These are phyloP conservation scores for Daldinia sp. DNA, from an alignment of 2,329 filamentous ascomycete genomes.

Conservation along the genomic window DNA sequence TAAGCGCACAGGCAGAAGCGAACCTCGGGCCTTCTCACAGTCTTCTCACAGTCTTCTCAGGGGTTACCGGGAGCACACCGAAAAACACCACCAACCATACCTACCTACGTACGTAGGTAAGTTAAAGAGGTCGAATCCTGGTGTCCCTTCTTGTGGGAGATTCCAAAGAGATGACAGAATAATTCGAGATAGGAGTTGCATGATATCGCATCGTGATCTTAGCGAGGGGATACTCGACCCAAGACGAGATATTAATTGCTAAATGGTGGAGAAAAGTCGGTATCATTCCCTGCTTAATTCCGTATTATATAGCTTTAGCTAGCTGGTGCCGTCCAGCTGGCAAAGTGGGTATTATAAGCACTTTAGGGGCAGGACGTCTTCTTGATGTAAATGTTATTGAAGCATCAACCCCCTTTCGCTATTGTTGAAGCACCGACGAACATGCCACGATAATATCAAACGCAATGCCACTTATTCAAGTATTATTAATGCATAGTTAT, in stretches of 20 bases:
- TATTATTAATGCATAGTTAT: neutral
- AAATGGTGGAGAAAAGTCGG: neutral
- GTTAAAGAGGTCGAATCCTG: too few relatives aligned
- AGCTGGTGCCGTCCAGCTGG: too few relatives aligned
- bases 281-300: neutral
- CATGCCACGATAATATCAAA: neutral
- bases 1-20: too few relatives aligned
- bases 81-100: too few relatives aligned
- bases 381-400: neutral
- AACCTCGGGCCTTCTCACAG: too few relatives aligned
- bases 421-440: neutral
- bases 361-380: too few relatives aligned
- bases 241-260: neutral
- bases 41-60: too few relatives aligned
- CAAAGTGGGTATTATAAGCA: too few relatives aligned
- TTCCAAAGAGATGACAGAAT: neutral
- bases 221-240: neutral
- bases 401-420: neutral
- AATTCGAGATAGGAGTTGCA: neutral
- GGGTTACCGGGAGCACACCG: too few relatives aligned
- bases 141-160: neutral
- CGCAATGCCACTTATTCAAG: neutral
- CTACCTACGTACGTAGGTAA: too few relatives aligned
- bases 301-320: too few relatives aligned
- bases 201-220: neutral